Evolutionary conservation across 352 stramenopile genomes (phyloP).

Genomic region (Globisporangium irregulare): DNA sequence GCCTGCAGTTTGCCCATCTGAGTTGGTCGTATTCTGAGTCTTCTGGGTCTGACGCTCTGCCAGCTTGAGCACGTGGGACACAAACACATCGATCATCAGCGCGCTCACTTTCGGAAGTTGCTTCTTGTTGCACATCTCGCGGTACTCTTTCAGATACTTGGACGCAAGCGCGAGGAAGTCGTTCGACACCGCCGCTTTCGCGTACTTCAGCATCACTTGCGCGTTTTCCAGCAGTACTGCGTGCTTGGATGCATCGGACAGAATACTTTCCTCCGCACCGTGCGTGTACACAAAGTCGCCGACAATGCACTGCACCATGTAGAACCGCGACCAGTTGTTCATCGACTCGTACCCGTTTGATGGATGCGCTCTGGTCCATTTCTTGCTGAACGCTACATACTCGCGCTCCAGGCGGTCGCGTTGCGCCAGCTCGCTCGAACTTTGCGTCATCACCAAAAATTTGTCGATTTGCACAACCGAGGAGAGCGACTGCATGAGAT

Average conservation of each 20-base stretch:
- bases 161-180: constrained; percentile 72
- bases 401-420: constrained; percentile 13
- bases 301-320: constrained; percentile 51
- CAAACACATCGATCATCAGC: constrained; percentile 79
- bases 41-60: constrained; percentile 59
- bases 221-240: constrained; percentile 31
- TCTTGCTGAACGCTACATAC: constrained; percentile 29
- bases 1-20: background rate
- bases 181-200: constrained; percentile 54
- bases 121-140: constrained; percentile 62
- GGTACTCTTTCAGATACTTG: constrained; percentile 76
- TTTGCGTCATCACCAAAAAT: constrained; percentile 25
- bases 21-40: constrained; percentile 9
- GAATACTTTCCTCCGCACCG: constrained; percentile 24
- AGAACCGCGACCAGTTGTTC: constrained; percentile 57
- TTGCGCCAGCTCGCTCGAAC: background rate
- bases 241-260: constrained; percentile 31
- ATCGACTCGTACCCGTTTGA: constrained; percentile 52
- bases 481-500: constrained; percentile 63
- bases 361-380: constrained; percentile 39
- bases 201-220: constrained; percentile 65
- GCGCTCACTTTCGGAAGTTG: constrained; percentile 72
- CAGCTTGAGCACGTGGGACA: constrained; percentile 76
- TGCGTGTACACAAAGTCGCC: constrained; percentile 29
- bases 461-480: constrained; percentile 68